Evolutionary conservation across 2,329 filamentous ascomycete species (phyloP), one percentile per base, ranked within the genome.

Genomic region (Pseudovirgaria hyperparasitica): DNA sequence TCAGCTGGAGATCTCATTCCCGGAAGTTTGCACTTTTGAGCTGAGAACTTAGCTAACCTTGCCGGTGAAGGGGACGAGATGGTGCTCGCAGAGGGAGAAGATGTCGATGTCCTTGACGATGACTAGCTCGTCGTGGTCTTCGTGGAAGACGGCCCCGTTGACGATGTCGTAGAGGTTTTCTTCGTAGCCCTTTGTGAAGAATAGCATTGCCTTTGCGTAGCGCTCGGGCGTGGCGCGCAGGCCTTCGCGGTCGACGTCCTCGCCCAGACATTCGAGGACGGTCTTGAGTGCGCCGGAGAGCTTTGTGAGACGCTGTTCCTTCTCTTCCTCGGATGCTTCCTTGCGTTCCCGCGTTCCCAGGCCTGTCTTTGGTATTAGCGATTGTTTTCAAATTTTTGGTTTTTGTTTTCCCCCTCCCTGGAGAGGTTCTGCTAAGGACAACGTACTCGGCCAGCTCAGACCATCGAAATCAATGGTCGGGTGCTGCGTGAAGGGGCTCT

Each of bases 101-200:
- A 96, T 72, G 50, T 94, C 86, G 45, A 98, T 96, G 47, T 96
- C 86, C 60, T 92, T 93, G 32, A 98, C 84, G 45, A 96, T 93
- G 16, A 98, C 86, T 60, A 98, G 71, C 57, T 98, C 90, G 46
- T 93, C 90, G 49, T 96, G 87, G 36, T 87, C 84, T 54, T 96
- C 90, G 45, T 93, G 79, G 58, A 98, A 98, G 28, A 96, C 81
- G 11, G 90, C 90, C 30, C 77, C 72, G 52, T 96, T 96, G 35
- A 96, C 82, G 39, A 96, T 80, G 49, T 92, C 82, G 35, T 75
- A 68, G 29, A 94, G 72, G 46, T 94, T 94, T 61, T 93, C 76
- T 60, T 96, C 85, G 52, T 98, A 98, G 22, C 90, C 90, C 54
- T 92, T 85, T 5, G 90, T 98, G 55, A 98, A 85, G 63, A 80